Evolutionary conservation across 2,329 filamentous ascomycete genomes (phyloP).

Genomic region (Xylaria hypoxylon): DNA sequence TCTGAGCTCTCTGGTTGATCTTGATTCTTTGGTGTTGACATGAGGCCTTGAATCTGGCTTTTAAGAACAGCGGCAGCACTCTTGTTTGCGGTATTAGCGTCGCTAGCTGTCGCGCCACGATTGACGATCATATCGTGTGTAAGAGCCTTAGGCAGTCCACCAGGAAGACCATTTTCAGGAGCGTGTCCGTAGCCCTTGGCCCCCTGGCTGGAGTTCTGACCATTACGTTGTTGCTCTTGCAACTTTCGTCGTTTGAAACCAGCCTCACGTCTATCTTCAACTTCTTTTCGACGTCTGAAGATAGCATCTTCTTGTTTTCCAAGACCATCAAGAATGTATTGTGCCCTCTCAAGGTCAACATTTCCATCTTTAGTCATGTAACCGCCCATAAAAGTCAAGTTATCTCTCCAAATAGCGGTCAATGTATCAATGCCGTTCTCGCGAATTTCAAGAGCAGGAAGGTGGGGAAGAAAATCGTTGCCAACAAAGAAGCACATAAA

Average conservation of each 20-base stretch:
- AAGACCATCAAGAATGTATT: conserved; percentile 87
- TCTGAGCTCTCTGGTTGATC: conserved; percentile 42
- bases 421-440: conserved; percentile 97
- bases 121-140: conserved; percentile 93
- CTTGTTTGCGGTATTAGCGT: conserved; percentile 87
- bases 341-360: conserved; percentile 86
- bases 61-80: conserved; percentile 92
- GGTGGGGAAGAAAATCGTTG: conserved; percentile 96
- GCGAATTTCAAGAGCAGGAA: conserved; percentile 96
- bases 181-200: conserved; percentile 37
- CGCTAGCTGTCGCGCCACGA: conserved; percentile 68
- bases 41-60: conserved; percentile 72
- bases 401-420: conserved; percentile 97
- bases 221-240: conserved; percentile 66
- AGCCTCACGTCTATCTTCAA: conserved; percentile 84
- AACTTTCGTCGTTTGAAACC: conserved; percentile 82
- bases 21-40: conserved; percentile 38
- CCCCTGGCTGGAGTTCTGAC: conserved; percentile 50
- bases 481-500: conserved; percentile 99
- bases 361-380: conserved; percentile 96
- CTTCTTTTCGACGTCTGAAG: conserved; percentile 87
- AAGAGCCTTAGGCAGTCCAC: conserved; percentile 67
- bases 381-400: conserved; percentile 89
- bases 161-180: conserved; percentile 58
- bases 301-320: conserved; percentile 95